Percentiles rank a stretch among this genome's conserved stretches.
These are phyloP conservation scores for Saccharum officinarum DNA, from an alignment of 176 grass and related monocot genomes.

Conservation along the genomic window DNA sequence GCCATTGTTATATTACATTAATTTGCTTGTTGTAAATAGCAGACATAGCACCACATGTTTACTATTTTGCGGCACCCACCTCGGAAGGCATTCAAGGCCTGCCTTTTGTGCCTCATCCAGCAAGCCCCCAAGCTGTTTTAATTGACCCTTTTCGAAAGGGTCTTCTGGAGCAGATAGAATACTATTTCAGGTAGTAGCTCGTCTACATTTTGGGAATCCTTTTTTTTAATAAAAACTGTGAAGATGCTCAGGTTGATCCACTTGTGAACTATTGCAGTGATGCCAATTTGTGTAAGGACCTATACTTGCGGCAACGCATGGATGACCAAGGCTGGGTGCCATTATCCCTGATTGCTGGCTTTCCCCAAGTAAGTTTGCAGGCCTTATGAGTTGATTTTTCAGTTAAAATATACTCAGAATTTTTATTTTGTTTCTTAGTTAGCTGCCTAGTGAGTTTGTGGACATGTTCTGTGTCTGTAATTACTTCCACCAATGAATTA, in stretches of 20 bases:
- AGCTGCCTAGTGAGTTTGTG: constrained; percentile 18
- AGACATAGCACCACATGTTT: constrained; percentile 60
- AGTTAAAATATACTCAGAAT: neutral
- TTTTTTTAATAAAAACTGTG: neutral
- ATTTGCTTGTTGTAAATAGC: constrained; percentile 31
- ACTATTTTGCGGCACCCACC: constrained; percentile 48
- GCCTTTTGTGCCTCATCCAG: constrained; percentile 54
- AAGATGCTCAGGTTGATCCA: neutral
- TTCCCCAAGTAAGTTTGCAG: constrained; percentile 59
- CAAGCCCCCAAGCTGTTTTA: constrained; percentile 49
- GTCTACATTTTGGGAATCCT: neutral
- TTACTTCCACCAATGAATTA: constrained; percentile 2
- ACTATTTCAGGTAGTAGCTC: constrained; percentile 82
- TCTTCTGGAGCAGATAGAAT: constrained; percentile 77
- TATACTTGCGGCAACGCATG: constrained; percentile 75
- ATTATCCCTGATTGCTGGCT: constrained; percentile 75
- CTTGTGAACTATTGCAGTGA: constrained; percentile 47
- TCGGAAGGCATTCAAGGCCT: constrained; percentile 49
- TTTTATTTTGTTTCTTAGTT: neutral
- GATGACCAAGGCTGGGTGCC: constrained; percentile 90
- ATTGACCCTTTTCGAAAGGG: constrained; percentile 44
- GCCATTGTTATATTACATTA: constrained; percentile 29
- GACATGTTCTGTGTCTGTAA: neutral
- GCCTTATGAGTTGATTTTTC: neutral
- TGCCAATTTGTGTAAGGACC: constrained; percentile 91